Conservation (phyloP, 345 rosid genomes). For the Lepidium aucheri region DNA sequence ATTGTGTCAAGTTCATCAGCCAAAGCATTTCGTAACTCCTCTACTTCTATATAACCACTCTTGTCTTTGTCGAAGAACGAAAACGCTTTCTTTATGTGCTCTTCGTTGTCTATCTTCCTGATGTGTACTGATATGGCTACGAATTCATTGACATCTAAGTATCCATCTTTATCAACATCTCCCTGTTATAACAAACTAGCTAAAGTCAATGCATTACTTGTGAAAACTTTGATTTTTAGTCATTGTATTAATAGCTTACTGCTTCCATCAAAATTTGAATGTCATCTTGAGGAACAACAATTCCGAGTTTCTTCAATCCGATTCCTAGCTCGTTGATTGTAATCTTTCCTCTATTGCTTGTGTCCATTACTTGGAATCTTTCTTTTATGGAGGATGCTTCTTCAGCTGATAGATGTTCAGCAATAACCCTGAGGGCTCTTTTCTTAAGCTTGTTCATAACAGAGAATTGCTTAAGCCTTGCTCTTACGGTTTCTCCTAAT, state of each 20-base stretch:
- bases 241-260: slow-evolving; percentile 35
- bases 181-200: slow-evolving; percentile 39
- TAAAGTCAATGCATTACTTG: neutral
- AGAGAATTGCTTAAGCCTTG: slow-evolving; percentile 83
- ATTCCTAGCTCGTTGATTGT: slow-evolving; percentile 57
- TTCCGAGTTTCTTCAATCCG: slow-evolving; percentile 72
- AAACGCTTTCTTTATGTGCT: slow-evolving; percentile 71
- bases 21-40: slow-evolving; percentile 65
- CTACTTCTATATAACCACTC: slow-evolving; percentile 72
- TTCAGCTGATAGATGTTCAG: slow-evolving; percentile 80
- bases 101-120: slow-evolving; percentile 70
- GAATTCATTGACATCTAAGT: slow-evolving; percentile 64
- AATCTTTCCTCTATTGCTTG: slow-evolving; percentile 62
- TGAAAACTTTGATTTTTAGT: neutral
- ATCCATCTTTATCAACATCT: slow-evolving; percentile 76
- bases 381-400: slow-evolving; percentile 83
- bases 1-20: slow-evolving; percentile 52
- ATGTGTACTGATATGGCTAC: slow-evolving; percentile 79
- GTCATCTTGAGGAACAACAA: slow-evolving; percentile 57
- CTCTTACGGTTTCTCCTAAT: slow-evolving; percentile 80
- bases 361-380: slow-evolving; percentile 73
- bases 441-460: slow-evolving; percentile 95
- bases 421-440: slow-evolving; percentile 87
- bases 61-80: slow-evolving; percentile 59
- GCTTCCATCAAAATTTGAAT: slow-evolving; percentile 89